Evolutionary conservation across 805 yeast species (phyloP), one percentile per base, ranked within the genome.

Genomic region (Candida coquimbonensis): DNA sequence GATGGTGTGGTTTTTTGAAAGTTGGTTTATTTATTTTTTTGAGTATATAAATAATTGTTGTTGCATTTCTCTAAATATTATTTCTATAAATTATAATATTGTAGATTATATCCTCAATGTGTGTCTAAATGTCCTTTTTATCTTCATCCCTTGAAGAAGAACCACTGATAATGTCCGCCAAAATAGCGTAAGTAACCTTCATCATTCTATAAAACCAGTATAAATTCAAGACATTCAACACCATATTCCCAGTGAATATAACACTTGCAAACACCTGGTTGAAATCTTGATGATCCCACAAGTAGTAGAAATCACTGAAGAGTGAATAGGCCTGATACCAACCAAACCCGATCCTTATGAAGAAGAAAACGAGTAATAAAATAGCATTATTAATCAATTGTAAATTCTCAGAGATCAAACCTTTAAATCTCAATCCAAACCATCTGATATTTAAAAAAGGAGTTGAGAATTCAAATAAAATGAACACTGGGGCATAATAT

Each of bases 361-460:
- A 49, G 69, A 87, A 87, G 61, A 88, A 88, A 9, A 80, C 71
- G 14, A 69, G 49, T 45, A 88, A 71, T 50, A 87, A 70, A 21
- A 75, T 54, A 14, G 86, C 56, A 5, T 95, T 95, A 63, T 88
- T 88, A 53, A 81, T 54, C 37, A 76, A 45, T 42, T 77, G 72
- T 32, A 75, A 49, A n/a, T 48, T 65, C 9, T 70, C 72, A 40
- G 80, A 73, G 54, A 86, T 67, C n/a, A 75, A 61, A 0, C 73
- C 73, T 3, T 95, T 91, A 26, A 87, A 70, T 50, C 81, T 78
- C 17, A 83, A 68, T 17, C 86, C 82, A 63, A 82, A 85, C 95
- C 95, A 88, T 65, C 89, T 81, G 52, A 84, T 58, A 64, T 88
- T 89, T 48, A 88, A 85, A 64, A 88, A 88, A 5, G 96, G 96